Evolutionary conservation across 768 basidiomycete genomes (phyloP), one percentile per base, ranked within the genome.

Genomic region (Leucocoprinus leucothites): DNA sequence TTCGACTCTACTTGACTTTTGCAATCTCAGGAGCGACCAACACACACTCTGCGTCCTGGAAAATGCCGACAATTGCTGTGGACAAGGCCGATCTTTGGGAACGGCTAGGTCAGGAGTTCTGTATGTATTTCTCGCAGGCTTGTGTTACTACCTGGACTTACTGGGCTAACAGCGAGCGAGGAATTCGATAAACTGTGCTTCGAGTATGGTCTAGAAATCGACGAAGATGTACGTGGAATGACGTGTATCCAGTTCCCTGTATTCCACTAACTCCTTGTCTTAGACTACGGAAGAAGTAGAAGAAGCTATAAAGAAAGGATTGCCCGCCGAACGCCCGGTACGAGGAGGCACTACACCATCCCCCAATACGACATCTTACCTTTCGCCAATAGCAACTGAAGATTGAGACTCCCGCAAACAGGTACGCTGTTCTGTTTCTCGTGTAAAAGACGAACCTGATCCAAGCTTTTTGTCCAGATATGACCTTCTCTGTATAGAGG

Each of bases 331-430:
- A 65, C 85, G 89, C 61, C 91, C 92, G 16, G 91, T 93, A 64
- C 16, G 38, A n/a, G 6, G 3, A 38, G 38, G 16, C 64, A 81
- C 67, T 14, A 31, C 31, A 34, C 31, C 18, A 2, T 13, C 9
- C 14, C 14, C 25, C 31, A 9, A 4, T 9, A n/a, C 14, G 18
- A n/a, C 31, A n/a, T 31, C 9, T 18, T n/a, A 7, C 18, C 18
- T 35, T 22, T 40, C 40, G 16, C 25, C 28, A 51, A 46, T 61
- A 98, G 87, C 93, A 97, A 91, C 77, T 99, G 63, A 99, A 98
- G 80, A 97, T 99, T 63, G 97, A 99, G 71, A 82, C 98, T 42
- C 95, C 97, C 43, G 97, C 97, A n/a, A 99, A 99, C 70, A 86
- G 94, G 94, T 84, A 54, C 24, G 40, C n/a, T 43, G 34, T 38